Base-by-base conservation (phyloP, 2,329 filamentous ascomycete species). In the Sclerotinia spermophila region DNA sequence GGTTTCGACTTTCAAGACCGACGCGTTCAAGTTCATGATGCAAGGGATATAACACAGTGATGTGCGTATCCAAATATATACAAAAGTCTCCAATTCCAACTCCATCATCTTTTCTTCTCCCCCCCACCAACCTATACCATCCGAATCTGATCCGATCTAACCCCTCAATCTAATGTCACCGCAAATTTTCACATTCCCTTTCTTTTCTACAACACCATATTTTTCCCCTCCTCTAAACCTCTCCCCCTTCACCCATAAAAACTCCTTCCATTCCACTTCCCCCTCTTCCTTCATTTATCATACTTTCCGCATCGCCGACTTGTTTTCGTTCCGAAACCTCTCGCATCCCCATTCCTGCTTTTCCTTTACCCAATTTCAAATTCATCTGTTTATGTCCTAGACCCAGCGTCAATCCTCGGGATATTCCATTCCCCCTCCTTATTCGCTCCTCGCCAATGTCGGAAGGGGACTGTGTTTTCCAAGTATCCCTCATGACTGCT, bases 311-410 rank as follows among this genome's bases (percentile, higher is more conserved):
- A 83, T 97, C 94, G 74, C 94, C 94, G 70, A 97, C 94, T 82
- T 97, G 94, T 81, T 92, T 91, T 75, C 94, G 86, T 83, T 95
- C 93, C 71, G 92, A 92, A 72, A 97, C 86, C 82, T 97, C 94
- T 73, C 75, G 83, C 75, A 84, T 86, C 15, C 40, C 53, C 27
- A 35, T 65, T 44, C 68, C 58, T 24, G 48, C 64, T 42, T 40
- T 56, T 55, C 64, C 65, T 77, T 87, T 89, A 75, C 92, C 86
- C 79, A 93, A 89, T 79, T 93, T 89, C 78, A 90, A 88, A 82
- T 90, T 82, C 78, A 82, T 82, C 77, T 82, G 84, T 76, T 81
- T 89, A 66, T 86, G 82, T 79, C 84, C 84, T 77, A 85, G 80
- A 79, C 75, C 76, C 78, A 78, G 78, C 78, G 88, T 84, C 88